Conservation (phyloP, 306 rosid genomes). For the Prunus mira region DNA sequence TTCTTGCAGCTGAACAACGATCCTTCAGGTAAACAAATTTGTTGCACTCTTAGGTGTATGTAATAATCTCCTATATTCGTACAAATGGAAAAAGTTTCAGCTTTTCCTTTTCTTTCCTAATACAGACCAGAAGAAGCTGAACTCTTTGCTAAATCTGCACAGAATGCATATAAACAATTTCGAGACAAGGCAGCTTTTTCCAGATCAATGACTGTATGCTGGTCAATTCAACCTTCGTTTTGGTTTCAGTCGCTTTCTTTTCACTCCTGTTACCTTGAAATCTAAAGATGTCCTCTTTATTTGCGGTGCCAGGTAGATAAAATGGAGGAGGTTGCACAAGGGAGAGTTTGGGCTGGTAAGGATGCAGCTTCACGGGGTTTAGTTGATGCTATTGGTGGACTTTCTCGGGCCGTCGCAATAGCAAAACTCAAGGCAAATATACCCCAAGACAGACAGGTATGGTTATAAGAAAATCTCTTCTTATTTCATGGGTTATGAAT, state of each 20-base stretch:
- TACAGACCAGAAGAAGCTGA: slow-evolving; percentile 91
- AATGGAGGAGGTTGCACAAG: slow-evolving; percentile 96
- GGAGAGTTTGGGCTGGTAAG: slow-evolving; percentile 89
- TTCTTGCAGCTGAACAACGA: slow-evolving; percentile 87
- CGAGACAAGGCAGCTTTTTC: slow-evolving; percentile 90
- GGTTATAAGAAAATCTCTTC: not conserved
- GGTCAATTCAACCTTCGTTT: slow-evolving; percentile 1
- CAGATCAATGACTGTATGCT: slow-evolving; percentile 79
- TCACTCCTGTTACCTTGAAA: slow-evolving; percentile 8
- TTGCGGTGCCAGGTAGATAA: slow-evolving; percentile 61
- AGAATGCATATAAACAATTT: slow-evolving; percentile 68
- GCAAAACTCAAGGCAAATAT: slow-evolving; percentile 91
- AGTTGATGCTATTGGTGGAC: slow-evolving; percentile 89
- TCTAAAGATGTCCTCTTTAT: not conserved
- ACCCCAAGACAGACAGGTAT: slow-evolving; percentile 76
- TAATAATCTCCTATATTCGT: not conserved
- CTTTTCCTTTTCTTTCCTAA: not conserved
- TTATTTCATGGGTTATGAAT: not conserved
- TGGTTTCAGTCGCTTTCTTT: not conserved
- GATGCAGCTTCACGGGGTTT: slow-evolving; percentile 80
- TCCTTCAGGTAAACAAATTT: slow-evolving; percentile 60
- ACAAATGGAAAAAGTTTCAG: not conserved
- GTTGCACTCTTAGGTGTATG: not conserved
- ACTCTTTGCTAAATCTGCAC: slow-evolving; percentile 76
- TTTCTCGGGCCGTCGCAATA: slow-evolving; percentile 86